Conservation (phyloP, 2,329 filamentous ascomycete genomes). For the Calonectria honghensis region DNA sequence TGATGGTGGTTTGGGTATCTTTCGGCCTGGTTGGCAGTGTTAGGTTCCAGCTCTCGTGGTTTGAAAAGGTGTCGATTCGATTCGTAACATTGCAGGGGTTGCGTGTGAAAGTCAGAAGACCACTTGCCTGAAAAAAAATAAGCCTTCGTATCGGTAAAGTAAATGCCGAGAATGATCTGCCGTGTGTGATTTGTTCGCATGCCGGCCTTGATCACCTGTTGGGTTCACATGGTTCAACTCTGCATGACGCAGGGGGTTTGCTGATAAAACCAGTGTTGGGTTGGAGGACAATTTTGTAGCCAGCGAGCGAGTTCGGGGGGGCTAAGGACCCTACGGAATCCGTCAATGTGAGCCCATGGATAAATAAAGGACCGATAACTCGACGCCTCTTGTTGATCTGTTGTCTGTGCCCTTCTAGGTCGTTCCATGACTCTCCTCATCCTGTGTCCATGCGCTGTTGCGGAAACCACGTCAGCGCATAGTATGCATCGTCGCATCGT, state of each 20-base stretch:
- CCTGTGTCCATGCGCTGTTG: constrained; percentile 43
- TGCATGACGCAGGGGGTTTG: constrained; percentile 5
- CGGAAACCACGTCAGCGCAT: constrained; percentile 6
- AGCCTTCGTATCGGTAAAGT: neutral
- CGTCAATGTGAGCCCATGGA: constrained; percentile 19
- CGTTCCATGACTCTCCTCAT: neutral
- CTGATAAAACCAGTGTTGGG: neutral
- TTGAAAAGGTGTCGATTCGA: no score
- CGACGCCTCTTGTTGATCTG: neutral
- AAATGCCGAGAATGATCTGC: neutral
- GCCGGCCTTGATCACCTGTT: neutral
- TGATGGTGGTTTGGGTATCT: neutral
- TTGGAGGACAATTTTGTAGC: constrained; percentile 5
- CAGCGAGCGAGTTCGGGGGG: neutral
- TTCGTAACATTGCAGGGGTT: no score
- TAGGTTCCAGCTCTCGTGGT: neutral
- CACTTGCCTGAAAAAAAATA: neutral
- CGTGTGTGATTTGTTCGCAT: neutral
- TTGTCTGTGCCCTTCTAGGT: constrained; percentile 27
- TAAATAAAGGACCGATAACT: constrained; percentile 13
- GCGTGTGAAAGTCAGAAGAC: neutral
- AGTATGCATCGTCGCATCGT: neutral
- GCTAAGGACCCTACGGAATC: neutral
- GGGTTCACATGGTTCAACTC: constrained; percentile 7
- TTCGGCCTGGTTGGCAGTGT: neutral